These are phyloP conservation scores for Kwoniella mangroviensis DNA, from an alignment of 768 basidiomycete genomes.

Conservation along the genomic window DNA sequence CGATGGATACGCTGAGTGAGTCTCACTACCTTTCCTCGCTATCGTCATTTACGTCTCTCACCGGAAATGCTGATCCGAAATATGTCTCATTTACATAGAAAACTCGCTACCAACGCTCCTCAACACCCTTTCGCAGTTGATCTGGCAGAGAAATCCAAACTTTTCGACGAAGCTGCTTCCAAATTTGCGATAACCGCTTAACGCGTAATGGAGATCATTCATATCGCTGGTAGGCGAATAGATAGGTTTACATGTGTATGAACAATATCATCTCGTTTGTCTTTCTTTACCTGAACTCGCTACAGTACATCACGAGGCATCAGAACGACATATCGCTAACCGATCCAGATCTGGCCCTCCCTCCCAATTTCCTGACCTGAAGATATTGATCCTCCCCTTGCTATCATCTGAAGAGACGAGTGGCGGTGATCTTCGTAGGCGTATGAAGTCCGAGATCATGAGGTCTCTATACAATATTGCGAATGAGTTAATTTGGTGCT, in stretches of 20 bases:
- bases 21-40: neutral
- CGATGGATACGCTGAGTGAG: slow-evolving; percentile 47
- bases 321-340: too few species aligned
- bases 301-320: too few species aligned
- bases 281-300: neutral
- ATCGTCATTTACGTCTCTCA: neutral
- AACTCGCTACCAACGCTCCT: slow-evolving; percentile 48
- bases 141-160: slow-evolving; percentile 51
- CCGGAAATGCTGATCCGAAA: neutral
- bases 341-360: too few species aligned
- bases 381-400: neutral
- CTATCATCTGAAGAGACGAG: slow-evolving; percentile 3
- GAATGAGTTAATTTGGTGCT: neutral
- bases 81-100: slow-evolving; percentile 32
- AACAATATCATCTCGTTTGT: neutral
- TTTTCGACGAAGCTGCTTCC: slow-evolving; percentile 59
- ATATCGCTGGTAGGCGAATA: too few species aligned
- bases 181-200: slow-evolving; percentile 56
- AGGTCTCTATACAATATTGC: neutral
- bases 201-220: neutral
- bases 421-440: slow-evolving; percentile 7
- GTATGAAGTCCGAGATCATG: slow-evolving; percentile 11
- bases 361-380: too few species aligned
- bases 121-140: slow-evolving; percentile 57
- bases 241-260: neutral